Evolutionary conservation across 169 alveolate species (phyloP).

Genomic region (Cryptosporidium canis): DNA sequence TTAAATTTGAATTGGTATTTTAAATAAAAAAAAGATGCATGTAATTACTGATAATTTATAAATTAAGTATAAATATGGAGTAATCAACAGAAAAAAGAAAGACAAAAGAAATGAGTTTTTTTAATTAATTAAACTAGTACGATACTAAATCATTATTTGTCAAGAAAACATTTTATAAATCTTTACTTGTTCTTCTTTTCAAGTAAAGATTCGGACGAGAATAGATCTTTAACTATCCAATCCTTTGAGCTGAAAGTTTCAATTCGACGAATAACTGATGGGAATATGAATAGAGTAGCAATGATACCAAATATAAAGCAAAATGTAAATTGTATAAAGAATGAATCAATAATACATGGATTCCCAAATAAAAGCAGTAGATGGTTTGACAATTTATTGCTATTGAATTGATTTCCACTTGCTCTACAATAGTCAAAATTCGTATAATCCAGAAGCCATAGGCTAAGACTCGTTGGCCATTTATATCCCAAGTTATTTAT

Average conservation of each 20-base stretch:
- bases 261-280: constrained; percentile 28
- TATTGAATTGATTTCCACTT: not conserved
- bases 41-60: not conserved
- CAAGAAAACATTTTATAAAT: not conserved
- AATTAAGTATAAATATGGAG: not conserved
- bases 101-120: too few species aligned
- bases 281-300: constrained; percentile 59
- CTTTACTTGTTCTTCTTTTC: constrained; percentile 71
- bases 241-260: not conserved
- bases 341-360: constrained; percentile 73
- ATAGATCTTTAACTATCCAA: constrained; percentile 27
- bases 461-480: constrained; percentile 70
- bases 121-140: too few species aligned
- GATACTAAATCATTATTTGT: too few species aligned
- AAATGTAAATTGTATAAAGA: constrained; percentile 74
- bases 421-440: constrained; percentile 69
- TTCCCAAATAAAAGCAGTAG: constrained; percentile 42
- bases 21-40: not conserved
- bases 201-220: not conserved
- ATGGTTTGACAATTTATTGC: not conserved
- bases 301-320: constrained; percentile 74
- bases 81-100: not conserved
- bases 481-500: constrained; percentile 80
- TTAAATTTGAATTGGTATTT: not conserved
- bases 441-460: constrained; percentile 77